Evolutionary conservation across 495 filamentous ascomycete genomes (phyloP).

Genomic region (Immersiella caudata): DNA sequence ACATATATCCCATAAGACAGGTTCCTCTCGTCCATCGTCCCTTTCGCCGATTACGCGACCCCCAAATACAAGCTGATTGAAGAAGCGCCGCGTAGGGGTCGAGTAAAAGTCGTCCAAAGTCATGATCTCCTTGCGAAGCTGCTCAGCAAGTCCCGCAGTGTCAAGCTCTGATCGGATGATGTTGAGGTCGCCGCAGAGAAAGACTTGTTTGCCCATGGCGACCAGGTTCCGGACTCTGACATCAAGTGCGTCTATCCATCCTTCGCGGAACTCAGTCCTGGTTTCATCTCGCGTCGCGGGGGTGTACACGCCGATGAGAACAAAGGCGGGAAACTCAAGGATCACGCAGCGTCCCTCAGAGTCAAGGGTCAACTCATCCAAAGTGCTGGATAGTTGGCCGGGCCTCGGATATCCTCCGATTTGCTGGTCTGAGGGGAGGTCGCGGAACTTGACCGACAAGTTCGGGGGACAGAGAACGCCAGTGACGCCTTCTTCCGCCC

Average conservation of each 20-base stretch:
- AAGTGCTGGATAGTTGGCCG: slow-evolving; percentile 62
- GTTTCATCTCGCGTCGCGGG: slow-evolving; percentile 85
- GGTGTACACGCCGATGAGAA: slow-evolving; percentile 87
- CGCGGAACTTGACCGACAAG: slow-evolving; percentile 71
- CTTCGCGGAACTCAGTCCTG: slow-evolving; percentile 80
- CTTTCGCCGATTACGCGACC: slow-evolving; percentile 70
- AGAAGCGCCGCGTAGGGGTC: slow-evolving; percentile 72
- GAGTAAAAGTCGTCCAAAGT: slow-evolving; percentile 59
- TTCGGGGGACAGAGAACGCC: slow-evolving; percentile 79
- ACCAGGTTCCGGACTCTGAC: slow-evolving; percentile 80
- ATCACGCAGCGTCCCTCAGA: slow-evolving; percentile 90
- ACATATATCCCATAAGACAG: slow-evolving; percentile 84
- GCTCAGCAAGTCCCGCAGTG: slow-evolving; percentile 67
- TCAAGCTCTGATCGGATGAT: slow-evolving; percentile 73
- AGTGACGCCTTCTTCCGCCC: slow-evolving; percentile 90
- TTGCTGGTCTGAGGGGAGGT: slow-evolving; percentile 73
- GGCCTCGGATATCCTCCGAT: slow-evolving; percentile 88
- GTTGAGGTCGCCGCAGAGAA: slow-evolving; percentile 90
- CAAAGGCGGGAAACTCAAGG: slow-evolving; percentile 95
- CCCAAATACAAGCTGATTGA: slow-evolving; percentile 80
- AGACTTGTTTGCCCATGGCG: slow-evolving; percentile 75
- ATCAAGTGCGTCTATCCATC: slow-evolving; percentile 79
- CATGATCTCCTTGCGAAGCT: slow-evolving; percentile 63
- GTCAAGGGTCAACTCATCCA: slow-evolving; percentile 76
- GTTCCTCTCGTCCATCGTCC: slow-evolving; percentile 71